Evolutionary conservation across 1,284 basidiomycete species (phyloP).

Genomic region (Tremellales sp.): DNA sequence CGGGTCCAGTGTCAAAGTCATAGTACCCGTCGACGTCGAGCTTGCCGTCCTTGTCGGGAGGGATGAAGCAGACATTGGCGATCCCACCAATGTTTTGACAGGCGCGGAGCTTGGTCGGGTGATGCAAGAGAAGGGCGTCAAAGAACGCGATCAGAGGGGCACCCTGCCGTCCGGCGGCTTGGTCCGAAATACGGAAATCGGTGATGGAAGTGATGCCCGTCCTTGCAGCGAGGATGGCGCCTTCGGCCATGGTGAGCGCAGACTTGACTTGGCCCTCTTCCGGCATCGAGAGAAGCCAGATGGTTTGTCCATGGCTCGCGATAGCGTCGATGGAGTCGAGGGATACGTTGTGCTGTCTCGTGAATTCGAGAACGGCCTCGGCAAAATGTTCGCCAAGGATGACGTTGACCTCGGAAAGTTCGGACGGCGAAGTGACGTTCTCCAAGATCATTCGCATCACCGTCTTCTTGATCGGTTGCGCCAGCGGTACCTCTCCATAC

Average conservation of each 20-base stretch:
- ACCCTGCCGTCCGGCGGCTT: slow-evolving; percentile 21
- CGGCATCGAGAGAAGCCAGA: slow-evolving; percentile 35
- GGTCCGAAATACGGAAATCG: slow-evolving; percentile 25
- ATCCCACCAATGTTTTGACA: slow-evolving; percentile 32
- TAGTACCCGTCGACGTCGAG: slow-evolving; percentile 13
- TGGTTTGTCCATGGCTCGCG: slow-evolving; percentile 31
- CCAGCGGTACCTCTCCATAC: slow-evolving; percentile 29
- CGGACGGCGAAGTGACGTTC: slow-evolving; percentile 25
- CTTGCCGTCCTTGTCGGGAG: slow-evolving; percentile 9
- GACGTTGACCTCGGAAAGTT: slow-evolving; percentile 25
- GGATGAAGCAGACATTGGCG: slow-evolving; percentile 24
- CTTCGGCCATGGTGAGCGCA: slow-evolving; percentile 27
- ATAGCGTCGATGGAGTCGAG: slow-evolving; percentile 20
- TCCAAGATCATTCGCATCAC: slow-evolving; percentile 30
- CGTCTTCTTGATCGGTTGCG: slow-evolving; percentile 24
- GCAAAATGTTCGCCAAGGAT: slow-evolving; percentile 22
- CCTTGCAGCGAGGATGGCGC: slow-evolving; percentile 13
- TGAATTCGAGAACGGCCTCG: slow-evolving; percentile 20
- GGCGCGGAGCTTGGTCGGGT: slow-evolving; percentile 15
- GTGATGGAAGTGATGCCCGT: slow-evolving; percentile 20
- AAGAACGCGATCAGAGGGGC: slow-evolving; percentile 25
- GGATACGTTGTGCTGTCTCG: slow-evolving; percentile 9
- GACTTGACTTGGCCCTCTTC: slow-evolving; percentile 28
- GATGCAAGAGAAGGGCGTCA: slow-evolving; percentile 20
- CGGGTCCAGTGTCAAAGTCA: slow-evolving; percentile 30